Evolutionary conservation across 139 green algal species (phyloP).

Genomic region (Tetraselmis chui): DNA sequence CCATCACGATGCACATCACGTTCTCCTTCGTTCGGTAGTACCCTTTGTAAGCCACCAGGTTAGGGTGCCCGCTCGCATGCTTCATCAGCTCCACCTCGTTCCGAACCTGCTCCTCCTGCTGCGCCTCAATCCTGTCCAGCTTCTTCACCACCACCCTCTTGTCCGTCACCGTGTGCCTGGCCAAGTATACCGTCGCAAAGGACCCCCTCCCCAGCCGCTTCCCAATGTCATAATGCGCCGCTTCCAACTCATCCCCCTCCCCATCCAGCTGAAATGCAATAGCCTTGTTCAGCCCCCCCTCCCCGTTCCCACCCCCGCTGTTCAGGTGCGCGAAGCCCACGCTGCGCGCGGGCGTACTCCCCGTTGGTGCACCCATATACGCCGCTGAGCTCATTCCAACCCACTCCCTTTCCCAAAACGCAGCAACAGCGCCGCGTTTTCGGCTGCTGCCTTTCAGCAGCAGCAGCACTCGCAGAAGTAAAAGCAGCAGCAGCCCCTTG

Average conservation of each 20-base stretch:
- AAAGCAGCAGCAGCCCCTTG: too few relatives aligned
- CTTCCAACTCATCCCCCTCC: slow-evolving; percentile 1
- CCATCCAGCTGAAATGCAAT: background rate
- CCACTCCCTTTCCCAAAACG: too few relatives aligned
- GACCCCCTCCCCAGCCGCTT: slow-evolving; percentile 11
- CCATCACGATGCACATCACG: slow-evolving; percentile 46
- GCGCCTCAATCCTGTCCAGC: slow-evolving; percentile 4
- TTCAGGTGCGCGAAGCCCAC: too few relatives aligned
- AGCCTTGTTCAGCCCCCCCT: background rate
- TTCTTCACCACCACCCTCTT: slow-evolving; percentile 17
- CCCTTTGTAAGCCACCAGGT: slow-evolving; percentile 42
- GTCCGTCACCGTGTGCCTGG: background rate
- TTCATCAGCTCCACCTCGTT: slow-evolving; percentile 26
- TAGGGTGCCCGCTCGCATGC: slow-evolving; percentile 37
- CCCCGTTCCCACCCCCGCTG: too few relatives aligned
- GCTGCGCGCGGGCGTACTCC: too few relatives aligned
- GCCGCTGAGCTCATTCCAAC: too few relatives aligned
- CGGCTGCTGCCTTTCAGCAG: too few relatives aligned
- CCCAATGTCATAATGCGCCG: background rate
- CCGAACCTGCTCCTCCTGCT: slow-evolving; percentile 1
- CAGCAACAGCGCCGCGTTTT: too few relatives aligned
- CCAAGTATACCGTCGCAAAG: slow-evolving; percentile 19
- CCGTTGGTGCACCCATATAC: too few relatives aligned
- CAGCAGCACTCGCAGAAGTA: too few relatives aligned
- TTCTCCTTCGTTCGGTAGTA: slow-evolving; percentile 26